phyloP scores from a whole-genome alignment of 345 rosid genomes.

The Nephelium lappaceum region DNA sequence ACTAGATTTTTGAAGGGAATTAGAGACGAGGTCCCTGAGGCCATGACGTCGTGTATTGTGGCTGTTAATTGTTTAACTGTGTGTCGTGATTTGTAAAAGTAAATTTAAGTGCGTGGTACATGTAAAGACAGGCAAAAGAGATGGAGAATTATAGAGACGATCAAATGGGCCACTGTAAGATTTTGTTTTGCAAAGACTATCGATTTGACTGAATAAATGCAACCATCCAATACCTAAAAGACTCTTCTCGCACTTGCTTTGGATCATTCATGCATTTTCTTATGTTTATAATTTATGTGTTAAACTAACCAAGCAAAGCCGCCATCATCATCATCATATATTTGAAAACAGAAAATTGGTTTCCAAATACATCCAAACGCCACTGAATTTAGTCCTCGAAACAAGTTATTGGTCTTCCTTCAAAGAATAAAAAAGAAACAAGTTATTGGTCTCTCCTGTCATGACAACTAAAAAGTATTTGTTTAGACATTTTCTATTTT shows the following conservation, averaged over 20 bases:
- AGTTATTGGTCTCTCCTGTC: too few relatives aligned
- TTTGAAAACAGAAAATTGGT: too few relatives aligned
- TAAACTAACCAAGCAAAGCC: not conserved
- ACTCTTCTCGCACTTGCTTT: not conserved
- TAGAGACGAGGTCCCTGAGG: too few relatives aligned
- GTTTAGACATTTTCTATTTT: too few relatives aligned
- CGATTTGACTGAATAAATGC: not conserved
- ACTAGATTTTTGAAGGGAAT: too few relatives aligned
- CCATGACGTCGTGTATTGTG: too few relatives aligned
- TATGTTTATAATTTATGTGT: not conserved
- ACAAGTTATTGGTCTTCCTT: too few relatives aligned
- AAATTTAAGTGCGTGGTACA: not conserved
- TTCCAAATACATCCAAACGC: too few relatives aligned
- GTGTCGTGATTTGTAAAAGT: not conserved
- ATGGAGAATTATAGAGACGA: not conserved
- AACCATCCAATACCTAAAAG: not conserved
- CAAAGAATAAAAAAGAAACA: too few relatives aligned
- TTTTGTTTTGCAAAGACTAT: constrained; percentile 5
- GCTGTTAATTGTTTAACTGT: too few relatives aligned
- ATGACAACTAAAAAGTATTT: too few relatives aligned
- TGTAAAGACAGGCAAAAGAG: constrained; percentile 10
- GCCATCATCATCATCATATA: not conserved
- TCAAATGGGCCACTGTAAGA: not conserved
- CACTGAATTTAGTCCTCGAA: too few relatives aligned
- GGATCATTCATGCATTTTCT: not conserved